These are phyloP conservation scores for Psilocybe tampanensis DNA, from an alignment of 768 basidiomycete genomes.

Conservation along the genomic window DNA sequence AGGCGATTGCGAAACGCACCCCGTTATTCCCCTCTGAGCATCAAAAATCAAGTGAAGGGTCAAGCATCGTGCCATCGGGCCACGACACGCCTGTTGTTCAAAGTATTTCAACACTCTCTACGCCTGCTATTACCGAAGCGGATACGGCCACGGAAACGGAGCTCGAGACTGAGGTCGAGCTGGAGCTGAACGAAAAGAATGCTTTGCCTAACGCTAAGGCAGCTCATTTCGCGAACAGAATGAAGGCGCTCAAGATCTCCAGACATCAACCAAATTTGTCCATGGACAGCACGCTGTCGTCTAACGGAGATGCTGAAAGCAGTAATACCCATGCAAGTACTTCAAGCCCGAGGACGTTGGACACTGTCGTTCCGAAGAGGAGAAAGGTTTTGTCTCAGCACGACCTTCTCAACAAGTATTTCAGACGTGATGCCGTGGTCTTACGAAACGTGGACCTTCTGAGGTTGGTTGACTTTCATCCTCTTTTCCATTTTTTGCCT, in stretches of 20 bases:
- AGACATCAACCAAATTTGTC: conserved; percentile 36
- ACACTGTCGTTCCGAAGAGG: conserved; percentile 16
- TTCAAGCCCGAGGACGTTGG: conserved; percentile 11
- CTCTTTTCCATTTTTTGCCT: neutral
- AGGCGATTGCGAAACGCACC: conserved; percentile 83
- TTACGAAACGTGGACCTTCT: conserved; percentile 83
- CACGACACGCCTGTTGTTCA: conserved; percentile 22
- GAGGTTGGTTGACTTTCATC: conserved; percentile 53
- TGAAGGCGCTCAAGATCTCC: conserved; percentile 20
- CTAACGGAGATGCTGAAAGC: conserved; percentile 21
- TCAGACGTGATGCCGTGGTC: conserved; percentile 83
- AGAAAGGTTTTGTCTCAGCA: conserved; percentile 67
- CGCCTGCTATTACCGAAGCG: conserved; percentile 70
- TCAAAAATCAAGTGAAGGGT: conserved; percentile 11
- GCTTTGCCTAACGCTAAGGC: conserved; percentile 4
- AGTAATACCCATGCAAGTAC: neutral
- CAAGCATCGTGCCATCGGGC: conserved; percentile 14
- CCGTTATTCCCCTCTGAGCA: conserved; percentile 46
- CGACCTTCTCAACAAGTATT: conserved; percentile 88
- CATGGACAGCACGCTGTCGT: conserved; percentile 34
- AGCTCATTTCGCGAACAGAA: conserved; percentile 15
- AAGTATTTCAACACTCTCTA: conserved; percentile 39
- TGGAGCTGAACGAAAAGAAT: conserved; percentile 37
- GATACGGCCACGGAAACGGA: conserved; percentile 77
- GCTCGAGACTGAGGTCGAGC: conserved; percentile 65